Percentiles rank a stretch among this genome's conserved stretches.
Conservation (phyloP, 805 yeast genomes). For the Henningerozyma blattae region DNA sequence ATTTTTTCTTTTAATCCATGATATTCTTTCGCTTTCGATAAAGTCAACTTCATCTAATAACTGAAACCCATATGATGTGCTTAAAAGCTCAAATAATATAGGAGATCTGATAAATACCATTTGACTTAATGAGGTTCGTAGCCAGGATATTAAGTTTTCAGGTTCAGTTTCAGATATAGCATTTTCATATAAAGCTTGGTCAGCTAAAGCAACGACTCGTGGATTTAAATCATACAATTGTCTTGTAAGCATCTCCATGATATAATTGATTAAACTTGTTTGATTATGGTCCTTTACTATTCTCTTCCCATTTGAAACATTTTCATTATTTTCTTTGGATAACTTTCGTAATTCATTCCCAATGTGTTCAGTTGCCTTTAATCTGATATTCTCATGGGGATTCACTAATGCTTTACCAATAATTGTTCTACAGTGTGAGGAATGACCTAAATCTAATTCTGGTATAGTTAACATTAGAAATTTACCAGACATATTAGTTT, state of each 20-base stretch:
- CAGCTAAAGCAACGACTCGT: conserved; percentile 44
- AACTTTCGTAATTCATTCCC: conserved; percentile 17
- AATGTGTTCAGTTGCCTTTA: conserved; percentile 46
- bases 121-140: conserved; percentile 27
- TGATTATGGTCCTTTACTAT: neutral
- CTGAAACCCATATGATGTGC: conserved; percentile 57
- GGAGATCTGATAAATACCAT: conserved; percentile 41
- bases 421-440: conserved; percentile 57
- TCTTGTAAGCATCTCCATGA: conserved; percentile 35
- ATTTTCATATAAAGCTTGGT: conserved; percentile 42
- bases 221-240: conserved; percentile 58
- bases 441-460: conserved; percentile 45
- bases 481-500: conserved; percentile 38
- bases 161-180: conserved; percentile 27
- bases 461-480: conserved; percentile 45
- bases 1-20: conserved; percentile 46
- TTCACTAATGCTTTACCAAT: conserved; percentile 53
- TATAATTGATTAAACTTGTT: neutral
- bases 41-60: conserved; percentile 48
- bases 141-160: conserved; percentile 11
- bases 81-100: conserved; percentile 49
- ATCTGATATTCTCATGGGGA: conserved; percentile 38
- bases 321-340: neutral
- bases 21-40: conserved; percentile 50
- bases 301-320: neutral